phyloP scores from a whole-genome alignment of 2,329 filamentous ascomycete species.

The Hypoxylon sp. region DNA sequence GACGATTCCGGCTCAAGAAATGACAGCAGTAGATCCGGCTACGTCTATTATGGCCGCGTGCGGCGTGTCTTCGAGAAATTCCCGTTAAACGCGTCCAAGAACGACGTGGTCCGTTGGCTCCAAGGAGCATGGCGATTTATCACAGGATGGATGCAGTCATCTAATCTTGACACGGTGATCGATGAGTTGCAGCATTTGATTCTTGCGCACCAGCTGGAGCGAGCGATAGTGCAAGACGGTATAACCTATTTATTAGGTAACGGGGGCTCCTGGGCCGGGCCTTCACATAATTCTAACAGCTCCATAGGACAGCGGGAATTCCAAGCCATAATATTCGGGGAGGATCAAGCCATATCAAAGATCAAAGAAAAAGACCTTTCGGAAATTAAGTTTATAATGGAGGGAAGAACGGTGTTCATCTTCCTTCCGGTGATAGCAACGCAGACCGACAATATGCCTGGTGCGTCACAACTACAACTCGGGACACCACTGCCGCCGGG shows the following conservation, averaged over 20 bases:
- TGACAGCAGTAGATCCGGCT: background rate
- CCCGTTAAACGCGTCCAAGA: background rate
- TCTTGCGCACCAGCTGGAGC: background rate
- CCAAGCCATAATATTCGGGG: background rate
- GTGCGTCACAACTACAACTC: background rate
- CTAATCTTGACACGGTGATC: background rate
- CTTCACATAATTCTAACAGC: background rate
- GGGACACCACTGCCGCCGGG: background rate
- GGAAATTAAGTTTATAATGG: background rate
- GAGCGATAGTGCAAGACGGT: constrained; percentile 1
- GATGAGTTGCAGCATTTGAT: background rate
- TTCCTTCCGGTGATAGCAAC: background rate
- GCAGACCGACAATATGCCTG: background rate
- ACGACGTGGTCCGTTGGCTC: background rate
- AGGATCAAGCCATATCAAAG: background rate
- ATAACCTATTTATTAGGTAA: background rate
- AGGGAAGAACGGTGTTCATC: background rate
- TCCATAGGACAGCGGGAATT: background rate
- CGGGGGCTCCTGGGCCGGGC: background rate
- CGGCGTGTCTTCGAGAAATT: background rate
- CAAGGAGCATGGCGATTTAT: background rate
- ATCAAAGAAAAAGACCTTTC: background rate
- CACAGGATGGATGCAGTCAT: background rate
- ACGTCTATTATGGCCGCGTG: background rate
- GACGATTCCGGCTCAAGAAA: background rate